phyloP scores from a whole-genome alignment of 2,329 filamentous ascomycete species.

The Nakataea oryzae region DNA sequence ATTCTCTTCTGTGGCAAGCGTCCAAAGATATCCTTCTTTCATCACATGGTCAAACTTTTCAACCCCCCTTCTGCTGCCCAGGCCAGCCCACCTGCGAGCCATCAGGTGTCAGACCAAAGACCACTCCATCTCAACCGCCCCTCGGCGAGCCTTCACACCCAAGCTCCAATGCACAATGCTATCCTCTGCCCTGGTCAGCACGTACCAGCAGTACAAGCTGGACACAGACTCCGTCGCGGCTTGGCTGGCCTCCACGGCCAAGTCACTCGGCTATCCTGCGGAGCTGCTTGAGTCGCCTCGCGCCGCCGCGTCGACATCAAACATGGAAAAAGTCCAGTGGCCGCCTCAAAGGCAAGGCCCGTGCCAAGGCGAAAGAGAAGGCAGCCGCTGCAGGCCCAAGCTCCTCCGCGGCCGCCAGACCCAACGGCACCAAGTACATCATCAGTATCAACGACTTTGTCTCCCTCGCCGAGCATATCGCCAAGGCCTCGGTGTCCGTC shows the following conservation, averaged over 20 bases:
- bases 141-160: too few species aligned
- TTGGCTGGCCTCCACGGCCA: slow-evolving; percentile 31
- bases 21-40: too few species aligned
- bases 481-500: slow-evolving; percentile 10
- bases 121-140: too few species aligned
- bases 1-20: too few species aligned
- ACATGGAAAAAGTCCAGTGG: not conserved
- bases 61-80: too few species aligned
- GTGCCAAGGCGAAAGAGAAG: slow-evolving; percentile 13
- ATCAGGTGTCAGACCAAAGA: too few species aligned
- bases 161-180: slow-evolving; percentile 6
- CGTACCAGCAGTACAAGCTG: slow-evolving; percentile 28
- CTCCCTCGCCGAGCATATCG: slow-evolving; percentile 25
- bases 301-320: not conserved
- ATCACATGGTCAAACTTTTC: too few species aligned
- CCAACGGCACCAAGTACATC: slow-evolving; percentile 16
- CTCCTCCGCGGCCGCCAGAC: not conserved
- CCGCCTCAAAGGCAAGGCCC: slow-evolving; percentile 18
- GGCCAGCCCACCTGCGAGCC: too few species aligned
- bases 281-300: slow-evolving; percentile 9
- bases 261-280: slow-evolving; percentile 18
- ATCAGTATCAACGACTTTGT: slow-evolving; percentile 26
- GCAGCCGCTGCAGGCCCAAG: not conserved
- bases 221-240: slow-evolving; percentile 26
- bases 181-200: slow-evolving; percentile 12